Base-by-base conservation (phyloP, 2,329 filamentous ascomycete species). In the Venturia asperata region DNA sequence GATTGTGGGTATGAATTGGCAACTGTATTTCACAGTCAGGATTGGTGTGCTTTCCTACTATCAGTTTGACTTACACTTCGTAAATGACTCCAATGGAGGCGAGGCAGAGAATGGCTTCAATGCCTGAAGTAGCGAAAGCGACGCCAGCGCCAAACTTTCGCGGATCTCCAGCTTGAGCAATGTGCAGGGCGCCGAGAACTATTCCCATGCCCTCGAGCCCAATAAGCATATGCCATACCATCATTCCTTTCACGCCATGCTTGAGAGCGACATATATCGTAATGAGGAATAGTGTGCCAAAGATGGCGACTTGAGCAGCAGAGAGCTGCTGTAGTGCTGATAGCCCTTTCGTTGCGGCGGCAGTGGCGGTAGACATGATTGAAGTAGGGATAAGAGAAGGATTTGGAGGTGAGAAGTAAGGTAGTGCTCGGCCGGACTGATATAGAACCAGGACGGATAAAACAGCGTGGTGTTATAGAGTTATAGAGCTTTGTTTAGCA, bases 1-100 rank as follows among this genome's bases (percentile, higher is more conserved):
- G 27, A 58, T 58, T 58, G 52, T 58, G 52, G 52, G 52, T 34
- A 58, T 58, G 52, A 58, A 58, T 15, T n/a, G 52, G 15, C 52
- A 58, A 15, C 52, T 58, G 24, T 1, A 11, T n/a, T 1, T 11
- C 17, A 37, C 5, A 37, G 21, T 58, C 7, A 58, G 52, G 9
- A 58, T 4, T 2, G 2, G 15, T 5, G 5, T 37, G 17, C 13
- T 58, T 37, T n/a, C 13, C 3, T 13, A 37, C 19, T 30, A 10
- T n/a, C 19, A 1, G 37, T n/a, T 37, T 6, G 11, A 11, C 52
- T 58, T 58, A 58, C 52, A 58, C 30, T 37, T 58, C 52, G 24
- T 58, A 58, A 21, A 58, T 58, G 17, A 58, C 27, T 34, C 52
- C 52, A 21, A 58, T 58, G n/a, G 52, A 17, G 5, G n/a, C 15